phyloP scores from a whole-genome alignment of 2,329 filamentous ascomycete species.

The Hypoxylon rubiginosum region DNA sequence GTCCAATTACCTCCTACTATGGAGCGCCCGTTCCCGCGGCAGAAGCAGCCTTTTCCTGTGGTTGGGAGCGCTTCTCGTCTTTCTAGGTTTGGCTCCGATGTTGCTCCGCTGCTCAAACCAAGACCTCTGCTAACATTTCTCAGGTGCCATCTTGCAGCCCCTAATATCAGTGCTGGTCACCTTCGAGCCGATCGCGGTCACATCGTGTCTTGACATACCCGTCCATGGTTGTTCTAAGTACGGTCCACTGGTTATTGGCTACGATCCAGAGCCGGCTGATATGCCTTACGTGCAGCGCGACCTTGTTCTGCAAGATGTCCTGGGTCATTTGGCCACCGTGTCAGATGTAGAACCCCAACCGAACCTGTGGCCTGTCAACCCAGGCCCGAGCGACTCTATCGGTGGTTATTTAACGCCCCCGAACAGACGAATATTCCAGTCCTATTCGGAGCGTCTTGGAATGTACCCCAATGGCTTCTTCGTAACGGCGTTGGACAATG shows the following conservation, averaged over 20 bases:
- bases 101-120: background rate
- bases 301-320: constrained; percentile 34
- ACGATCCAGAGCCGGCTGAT: constrained; percentile 35
- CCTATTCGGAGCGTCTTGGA: constrained; percentile 15
- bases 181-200: constrained; percentile 20
- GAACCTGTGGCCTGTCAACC: constrained; percentile 34
- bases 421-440: too few relatives aligned
- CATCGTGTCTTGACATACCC: constrained; percentile 29
- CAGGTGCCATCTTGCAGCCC: constrained; percentile 29
- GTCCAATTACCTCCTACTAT: constrained; percentile 30
- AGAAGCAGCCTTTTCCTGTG: constrained; percentile 31
- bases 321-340: constrained; percentile 25
- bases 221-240: constrained; percentile 1
- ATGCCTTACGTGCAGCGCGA: constrained; percentile 32
- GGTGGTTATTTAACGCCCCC: too few relatives aligned
- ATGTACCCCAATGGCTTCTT: constrained; percentile 29
- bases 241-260: constrained; percentile 18
- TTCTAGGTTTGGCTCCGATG: constrained; percentile 13
- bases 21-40: constrained; percentile 9
- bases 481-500: constrained; percentile 27
- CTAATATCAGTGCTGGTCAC: constrained; percentile 31
- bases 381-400: constrained; percentile 10
- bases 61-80: constrained; percentile 28
- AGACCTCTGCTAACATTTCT: constrained; percentile 6
- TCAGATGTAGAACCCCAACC: constrained; percentile 28